Percentiles rank a stretch among this genome's conserved stretches.
phyloP scores from a whole-genome alignment of 2,329 filamentous ascomycete species.

The Ophiosphaerella herpotricha region DNA sequence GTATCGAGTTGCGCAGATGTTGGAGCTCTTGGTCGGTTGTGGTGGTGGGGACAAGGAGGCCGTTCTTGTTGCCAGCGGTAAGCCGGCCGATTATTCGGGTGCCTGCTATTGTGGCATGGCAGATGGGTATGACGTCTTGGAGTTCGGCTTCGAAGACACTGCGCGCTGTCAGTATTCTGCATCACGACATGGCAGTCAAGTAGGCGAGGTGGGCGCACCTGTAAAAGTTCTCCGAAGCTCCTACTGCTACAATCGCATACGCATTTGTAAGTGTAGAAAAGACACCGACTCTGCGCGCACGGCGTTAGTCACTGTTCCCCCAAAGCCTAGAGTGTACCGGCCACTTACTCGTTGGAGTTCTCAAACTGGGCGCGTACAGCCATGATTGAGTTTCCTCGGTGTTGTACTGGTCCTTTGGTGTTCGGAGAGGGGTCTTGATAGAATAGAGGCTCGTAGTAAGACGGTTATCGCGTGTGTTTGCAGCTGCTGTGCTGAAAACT shows the following conservation, averaged over 20 bases:
- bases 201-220: constrained; percentile 56
- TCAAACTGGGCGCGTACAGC: constrained; percentile 71
- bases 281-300: constrained; percentile 77
- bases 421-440: not conserved
- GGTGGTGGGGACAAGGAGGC: constrained; percentile 91
- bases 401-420: constrained; percentile 1
- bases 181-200: not conserved
- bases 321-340: constrained; percentile 3
- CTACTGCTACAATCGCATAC: constrained; percentile 91
- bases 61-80: constrained; percentile 95
- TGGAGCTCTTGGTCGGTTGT: constrained; percentile 98
- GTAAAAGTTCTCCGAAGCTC: constrained; percentile 99
- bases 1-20: constrained; percentile 92
- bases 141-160: constrained; percentile 97
- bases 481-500: constrained; percentile 27
- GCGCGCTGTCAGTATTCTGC: constrained; percentile 23
- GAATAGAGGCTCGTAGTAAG: constrained; percentile 1
- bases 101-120: constrained; percentile 93
- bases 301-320: constrained; percentile 13
- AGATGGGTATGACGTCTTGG: constrained; percentile 95
- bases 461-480: constrained; percentile 14
- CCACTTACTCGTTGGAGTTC: constrained; percentile 83
- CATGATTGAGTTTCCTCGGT: constrained; percentile 45
- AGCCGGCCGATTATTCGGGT: constrained; percentile 94
- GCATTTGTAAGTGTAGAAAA: constrained; percentile 97